Base-by-base conservation (phyloP, 768 basidiomycete species). In the Tylopilus subfusipes region DNA sequence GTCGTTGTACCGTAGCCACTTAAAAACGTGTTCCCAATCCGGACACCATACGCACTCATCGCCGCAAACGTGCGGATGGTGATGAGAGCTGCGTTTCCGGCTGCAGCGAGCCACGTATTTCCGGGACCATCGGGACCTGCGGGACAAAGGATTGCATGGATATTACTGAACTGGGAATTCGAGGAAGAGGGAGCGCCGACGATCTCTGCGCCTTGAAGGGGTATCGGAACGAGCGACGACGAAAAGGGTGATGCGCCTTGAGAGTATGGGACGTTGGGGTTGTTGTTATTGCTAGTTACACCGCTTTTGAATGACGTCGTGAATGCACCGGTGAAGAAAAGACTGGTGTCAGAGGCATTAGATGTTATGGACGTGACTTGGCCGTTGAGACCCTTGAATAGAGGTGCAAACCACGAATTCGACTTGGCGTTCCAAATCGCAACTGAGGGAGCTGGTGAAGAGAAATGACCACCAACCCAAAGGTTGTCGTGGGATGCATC, bases 321-420 rank as follows among this genome's bases (percentile, higher is more conserved):
- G 75, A 99, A 99, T 13, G 87, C 86, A 36, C 97, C 97, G 0
- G 88, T 80, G 65, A 98, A 94, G 67, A 94, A 87, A 50, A 98
- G 73, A 57, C 88, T 90, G 13, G 78, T 73, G 50, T 80, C 78
- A 50, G 90, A 85, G 33, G 84, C 74, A 62, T 89, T 90, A 29
- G 86, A 73, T 33, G 83, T 78, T 64, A 98, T 97, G 44, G 89
- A 87, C 25, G 76, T 68, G 50, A 98, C 91, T 60, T 80, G 75
- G 10, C 81, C 79, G 36, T 81, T 73, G 38, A 99, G 76, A 31
- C 95, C 94, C 42, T 77, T 79, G 72, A 99, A 98, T 18, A 88
- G 86, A 3, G 93, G 78, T 22, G 82, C 72, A 10, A 82, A 78
- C 94, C 95, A 98, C 2, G 83, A 77, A 33, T 73, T 73, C 19